These are phyloP conservation scores for Wickerhamiella vanderwaltii DNA, from an alignment of 805 yeast genomes.

Conservation along the genomic window DNA sequence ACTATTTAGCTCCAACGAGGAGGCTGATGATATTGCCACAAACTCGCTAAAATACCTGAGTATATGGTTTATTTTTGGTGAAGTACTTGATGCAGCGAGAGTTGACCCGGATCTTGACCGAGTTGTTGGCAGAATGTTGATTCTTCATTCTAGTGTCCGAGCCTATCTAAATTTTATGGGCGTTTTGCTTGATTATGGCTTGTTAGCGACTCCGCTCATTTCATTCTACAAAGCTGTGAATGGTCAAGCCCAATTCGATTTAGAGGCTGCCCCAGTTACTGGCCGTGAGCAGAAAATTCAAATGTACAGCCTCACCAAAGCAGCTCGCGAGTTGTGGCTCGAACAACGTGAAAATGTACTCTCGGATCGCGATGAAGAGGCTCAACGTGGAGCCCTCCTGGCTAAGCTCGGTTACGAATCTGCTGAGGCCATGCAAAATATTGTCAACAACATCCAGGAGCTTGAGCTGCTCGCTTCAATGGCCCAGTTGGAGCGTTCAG, in stretches of 20 bases:
- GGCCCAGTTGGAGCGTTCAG: not conserved
- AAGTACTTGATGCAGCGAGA: slow-evolving; percentile 25
- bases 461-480: slow-evolving; percentile 4
- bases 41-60: slow-evolving; percentile 47
- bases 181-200: slow-evolving; percentile 18
- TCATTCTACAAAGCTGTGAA: not conserved
- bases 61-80: slow-evolving; percentile 48
- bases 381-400: slow-evolving; percentile 1
- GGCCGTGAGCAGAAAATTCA: slow-evolving; percentile 4
- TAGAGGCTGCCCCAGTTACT: not conserved
- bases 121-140: slow-evolving; percentile 16
- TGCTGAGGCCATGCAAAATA: slow-evolving; percentile 5
- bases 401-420: slow-evolving; percentile 6
- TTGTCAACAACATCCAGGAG: slow-evolving; percentile 9
- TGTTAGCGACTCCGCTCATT: slow-evolving; percentile 12
- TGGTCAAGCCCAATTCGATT: not conserved
- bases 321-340: not conserved
- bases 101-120: slow-evolving; percentile 12
- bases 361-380: slow-evolving; percentile 4
- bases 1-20: slow-evolving; percentile 62
- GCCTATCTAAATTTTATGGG: slow-evolving; percentile 21
- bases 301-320: slow-evolving; percentile 2
- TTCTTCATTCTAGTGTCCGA: slow-evolving; percentile 17
- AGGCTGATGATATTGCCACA: slow-evolving; percentile 55
- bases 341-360: not conserved